These are phyloP conservation scores for Penicillium flavigenum DNA, from an alignment of 495 filamentous ascomycete genomes.

Conservation along the genomic window DNA sequence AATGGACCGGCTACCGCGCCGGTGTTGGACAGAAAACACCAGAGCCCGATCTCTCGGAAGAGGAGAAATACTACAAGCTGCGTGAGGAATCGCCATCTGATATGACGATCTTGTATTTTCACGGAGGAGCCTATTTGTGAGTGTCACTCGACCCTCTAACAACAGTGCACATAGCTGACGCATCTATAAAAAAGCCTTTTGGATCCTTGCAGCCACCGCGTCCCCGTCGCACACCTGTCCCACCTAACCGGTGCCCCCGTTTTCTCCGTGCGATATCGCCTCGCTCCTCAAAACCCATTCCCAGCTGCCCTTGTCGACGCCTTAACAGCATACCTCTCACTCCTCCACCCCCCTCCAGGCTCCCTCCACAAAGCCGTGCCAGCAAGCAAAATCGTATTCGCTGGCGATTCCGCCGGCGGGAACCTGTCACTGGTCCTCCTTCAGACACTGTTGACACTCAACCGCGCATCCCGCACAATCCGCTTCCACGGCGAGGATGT, in stretches of 20 bases:
- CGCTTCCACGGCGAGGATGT: conserved; percentile 64
- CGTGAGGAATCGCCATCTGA: conserved; percentile 65
- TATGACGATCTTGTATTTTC: conserved; percentile 80
- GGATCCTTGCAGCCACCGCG: conserved; percentile 70
- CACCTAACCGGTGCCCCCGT: conserved; percentile 57
- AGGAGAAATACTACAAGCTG: conserved; percentile 68
- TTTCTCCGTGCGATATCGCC: conserved; percentile 81
- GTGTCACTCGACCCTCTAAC: conserved; percentile 9
- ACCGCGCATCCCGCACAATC: conserved; percentile 52
- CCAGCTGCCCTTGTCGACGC: conserved; percentile 81
- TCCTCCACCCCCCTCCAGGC: conserved; percentile 75
- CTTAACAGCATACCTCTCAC: conserved; percentile 75
- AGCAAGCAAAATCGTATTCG: conserved; percentile 70
- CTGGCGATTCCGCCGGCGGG: conserved; percentile 88
- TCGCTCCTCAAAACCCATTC: conserved; percentile 82
- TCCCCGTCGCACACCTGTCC: conserved; percentile 44
- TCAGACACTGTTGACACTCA: conserved; percentile 70
- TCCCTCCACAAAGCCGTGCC: conserved; percentile 69
- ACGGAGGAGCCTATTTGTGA: conserved; percentile 81
- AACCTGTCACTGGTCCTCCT: conserved; percentile 71
- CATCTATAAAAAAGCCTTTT: conserved; percentile 49
- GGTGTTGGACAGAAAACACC: conserved; percentile 54
- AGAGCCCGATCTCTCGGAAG: conserved; percentile 61
- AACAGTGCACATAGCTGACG: not conserved
- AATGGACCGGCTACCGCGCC: conserved; percentile 79